These are phyloP conservation scores for Dactylonectria macrodidyma DNA, from an alignment of 2,329 filamentous ascomycete species.

Conservation along the genomic window DNA sequence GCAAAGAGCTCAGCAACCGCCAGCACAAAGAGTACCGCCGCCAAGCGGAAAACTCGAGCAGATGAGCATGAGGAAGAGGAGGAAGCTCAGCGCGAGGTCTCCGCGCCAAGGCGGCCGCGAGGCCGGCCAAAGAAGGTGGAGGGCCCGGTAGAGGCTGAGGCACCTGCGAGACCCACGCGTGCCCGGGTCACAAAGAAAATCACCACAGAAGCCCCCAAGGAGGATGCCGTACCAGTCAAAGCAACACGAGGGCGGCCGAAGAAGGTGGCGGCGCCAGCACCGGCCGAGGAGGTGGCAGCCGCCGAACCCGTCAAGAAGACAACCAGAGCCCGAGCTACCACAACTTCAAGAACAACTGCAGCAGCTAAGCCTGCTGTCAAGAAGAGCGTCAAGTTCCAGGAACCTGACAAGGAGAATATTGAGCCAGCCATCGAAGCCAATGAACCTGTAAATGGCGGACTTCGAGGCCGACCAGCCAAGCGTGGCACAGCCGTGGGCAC, in stretches of 20 bases:
- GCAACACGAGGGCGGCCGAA: constrained; percentile 61
- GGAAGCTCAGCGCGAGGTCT: constrained; percentile 51
- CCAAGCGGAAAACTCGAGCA: constrained; percentile 66
- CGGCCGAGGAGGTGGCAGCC: constrained; percentile 44
- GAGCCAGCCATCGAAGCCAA: constrained; percentile 59
- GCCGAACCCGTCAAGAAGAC: constrained; percentile 53
- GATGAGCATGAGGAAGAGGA: constrained; percentile 67
- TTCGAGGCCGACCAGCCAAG: constrained; percentile 62
- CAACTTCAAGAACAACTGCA: constrained; percentile 52
- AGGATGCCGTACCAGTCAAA: constrained; percentile 49
- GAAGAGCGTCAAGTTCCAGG: constrained; percentile 76
- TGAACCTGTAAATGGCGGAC: constrained; percentile 52
- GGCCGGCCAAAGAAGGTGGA: constrained; percentile 59
- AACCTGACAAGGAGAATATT: constrained; percentile 76
- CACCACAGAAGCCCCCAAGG: constrained; percentile 41
- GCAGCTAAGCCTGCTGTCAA: constrained; percentile 63
- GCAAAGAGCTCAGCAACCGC: constrained; percentile 58
- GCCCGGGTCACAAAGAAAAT: constrained; percentile 48
- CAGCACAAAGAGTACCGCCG: constrained; percentile 53
- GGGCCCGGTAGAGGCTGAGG: constrained; percentile 42
- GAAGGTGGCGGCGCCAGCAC: constrained; percentile 52
- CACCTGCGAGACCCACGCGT: constrained; percentile 49
- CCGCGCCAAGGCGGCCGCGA: constrained; percentile 58
- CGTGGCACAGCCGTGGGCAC: constrained; percentile 49
- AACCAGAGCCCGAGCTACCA: constrained; percentile 46